Base-by-base conservation (phyloP, 352 stramenopile genomes). In the Aphanomyces astaci region DNA sequence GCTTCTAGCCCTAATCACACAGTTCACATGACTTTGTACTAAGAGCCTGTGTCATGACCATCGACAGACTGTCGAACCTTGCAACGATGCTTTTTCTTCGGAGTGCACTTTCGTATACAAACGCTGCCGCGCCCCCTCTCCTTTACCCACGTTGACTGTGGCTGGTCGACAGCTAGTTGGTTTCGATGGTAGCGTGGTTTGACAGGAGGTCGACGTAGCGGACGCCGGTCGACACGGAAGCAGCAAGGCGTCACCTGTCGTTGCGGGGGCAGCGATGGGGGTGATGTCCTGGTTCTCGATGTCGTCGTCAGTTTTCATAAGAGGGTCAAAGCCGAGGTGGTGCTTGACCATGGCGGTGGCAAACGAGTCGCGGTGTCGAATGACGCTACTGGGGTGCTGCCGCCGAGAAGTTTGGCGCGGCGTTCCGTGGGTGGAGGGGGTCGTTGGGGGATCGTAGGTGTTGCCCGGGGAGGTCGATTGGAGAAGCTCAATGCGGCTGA, bases 81-180 rank as follows among this genome's bases (percentile, higher is more conserved):
- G 11, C 19, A 46, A 56, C 2, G 17, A 13, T n/a, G 27, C 62
- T 45, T 68, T 68, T 46, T 68, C 62, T 45, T 68, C 62, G 0
- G 3, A 4, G 13, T 59, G 51, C 22, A 68, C 43, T 17, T 36
- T 19, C 19, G 36, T 10, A 27, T 60, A 68, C 1, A 45, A 59
- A 22, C 62, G 62, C 1, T 45, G 62, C 33, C 24, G 51, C 51
- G 25, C 13, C 19, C n/a, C 39, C 24, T 53, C 55, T 11, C 55
- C 11, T 0, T 24, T 51, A 27, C 62, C 22, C 19, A 40, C 49
- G n/a, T 40, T 19, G 11, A 68, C 62, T 22, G 62, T 68, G 28
- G 62, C 49, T 28, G 62, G 62, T 15, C 62, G 62, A 0, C 24
- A 27, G 11, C 39, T 33, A 27, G 56, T 17, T 19, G 13, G 22